Percentiles rank a stretch among this genome's conserved stretches.
Evolutionary conservation across 1,284 basidiomycete species (phyloP).

Genomic region (Apiotrichum mycotoxinovorans): DNA sequence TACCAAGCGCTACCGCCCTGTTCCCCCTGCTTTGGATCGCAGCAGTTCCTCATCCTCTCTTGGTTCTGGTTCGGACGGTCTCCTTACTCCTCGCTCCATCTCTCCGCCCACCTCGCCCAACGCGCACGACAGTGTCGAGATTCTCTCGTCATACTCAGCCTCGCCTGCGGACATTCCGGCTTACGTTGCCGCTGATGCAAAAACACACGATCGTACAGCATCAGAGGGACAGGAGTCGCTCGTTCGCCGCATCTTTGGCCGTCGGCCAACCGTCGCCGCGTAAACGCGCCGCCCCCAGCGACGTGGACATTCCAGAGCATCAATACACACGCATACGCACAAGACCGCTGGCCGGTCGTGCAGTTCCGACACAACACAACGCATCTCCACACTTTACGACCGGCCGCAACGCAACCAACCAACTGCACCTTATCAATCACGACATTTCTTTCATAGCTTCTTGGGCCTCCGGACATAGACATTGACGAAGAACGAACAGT

Average conservation of each 20-base stretch:
- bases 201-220: background rate
- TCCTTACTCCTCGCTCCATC: conserved; percentile 28
- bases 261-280: conserved; percentile 1
- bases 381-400: background rate
- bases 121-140: background rate
- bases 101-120: background rate
- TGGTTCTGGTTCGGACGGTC: conserved; percentile 37
- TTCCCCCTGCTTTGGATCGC: conserved; percentile 47
- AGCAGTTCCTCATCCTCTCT: conserved; percentile 48
- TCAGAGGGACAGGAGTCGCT: conserved; percentile 16
- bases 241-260: conserved; percentile 13
- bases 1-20: background rate
- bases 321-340: background rate
- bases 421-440: background rate
- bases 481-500: background rate
- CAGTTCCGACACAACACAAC: background rate
- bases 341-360: background rate
- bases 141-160: background rate
- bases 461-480: background rate
- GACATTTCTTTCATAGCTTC: background rate
- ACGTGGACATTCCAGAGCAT: background rate
- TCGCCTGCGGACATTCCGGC: background rate
- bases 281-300: background rate
- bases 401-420: background rate
- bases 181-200: background rate